Evolutionary conservation across 768 basidiomycete species (phyloP).

Genomic region (Amanita subjunquillea): DNA sequence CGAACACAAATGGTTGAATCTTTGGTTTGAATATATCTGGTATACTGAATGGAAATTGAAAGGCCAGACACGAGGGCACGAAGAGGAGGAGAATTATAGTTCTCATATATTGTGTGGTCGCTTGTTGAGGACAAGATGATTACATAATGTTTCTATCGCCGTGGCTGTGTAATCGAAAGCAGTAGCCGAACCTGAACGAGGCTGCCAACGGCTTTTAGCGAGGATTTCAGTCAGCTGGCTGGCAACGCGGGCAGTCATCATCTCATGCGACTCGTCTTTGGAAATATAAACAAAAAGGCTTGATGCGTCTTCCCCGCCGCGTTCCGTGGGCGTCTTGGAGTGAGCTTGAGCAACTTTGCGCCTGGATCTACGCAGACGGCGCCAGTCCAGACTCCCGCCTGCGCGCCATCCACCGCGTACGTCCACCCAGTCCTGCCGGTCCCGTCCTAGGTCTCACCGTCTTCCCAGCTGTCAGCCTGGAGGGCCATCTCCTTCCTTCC

Average conservation of each 20-base stretch:
- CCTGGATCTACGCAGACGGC: constrained; percentile 66
- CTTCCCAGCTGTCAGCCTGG: constrained; percentile 66
- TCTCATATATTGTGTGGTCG: constrained; percentile 8
- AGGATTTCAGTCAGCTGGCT: too few relatives aligned
- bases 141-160: not conserved
- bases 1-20: constrained; percentile 10
- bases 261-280: too few relatives aligned
- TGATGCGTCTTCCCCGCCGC: constrained; percentile 73
- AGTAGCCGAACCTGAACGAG: too few relatives aligned
- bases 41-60: constrained; percentile 45
- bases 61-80: constrained; percentile 23
- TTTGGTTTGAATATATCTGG: constrained; percentile 38
- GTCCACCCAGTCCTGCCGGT: constrained; percentile 13
- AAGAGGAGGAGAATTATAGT: constrained; percentile 17
- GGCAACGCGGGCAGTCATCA: too few relatives aligned
- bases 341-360: constrained; percentile 69
- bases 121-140: not conserved
- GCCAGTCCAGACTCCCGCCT: constrained; percentile 43
- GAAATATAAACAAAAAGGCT: too few relatives aligned
- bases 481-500: constrained; percentile 65
- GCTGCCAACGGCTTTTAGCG: too few relatives aligned
- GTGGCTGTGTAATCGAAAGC: too few relatives aligned
- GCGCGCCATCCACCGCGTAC: constrained; percentile 55
- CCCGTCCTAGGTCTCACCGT: not conserved
- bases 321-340: constrained; percentile 65